These are phyloP conservation scores for Kazachstania psychrophila DNA, from an alignment of 805 yeast genomes.

Conservation along the genomic window DNA sequence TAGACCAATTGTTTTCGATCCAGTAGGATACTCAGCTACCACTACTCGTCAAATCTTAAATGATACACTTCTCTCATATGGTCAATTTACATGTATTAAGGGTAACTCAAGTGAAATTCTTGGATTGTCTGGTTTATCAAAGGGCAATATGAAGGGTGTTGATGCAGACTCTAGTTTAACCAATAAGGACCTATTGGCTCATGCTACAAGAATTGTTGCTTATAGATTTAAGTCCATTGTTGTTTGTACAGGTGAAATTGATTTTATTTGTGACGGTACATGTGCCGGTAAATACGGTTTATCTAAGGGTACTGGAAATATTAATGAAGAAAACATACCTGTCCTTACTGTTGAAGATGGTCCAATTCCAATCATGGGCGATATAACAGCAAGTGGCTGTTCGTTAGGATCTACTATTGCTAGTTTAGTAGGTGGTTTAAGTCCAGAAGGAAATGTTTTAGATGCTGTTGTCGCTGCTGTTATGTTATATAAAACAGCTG, in stretches of 20 bases:
- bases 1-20: conserved; percentile 70
- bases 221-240: conserved; percentile 46
- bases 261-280: conserved; percentile 42
- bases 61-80: conserved; percentile 42
- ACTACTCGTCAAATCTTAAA: conserved; percentile 43
- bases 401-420: conserved; percentile 68
- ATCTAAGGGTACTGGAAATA: conserved; percentile 12
- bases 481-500: conserved; percentile 50
- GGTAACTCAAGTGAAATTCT: conserved; percentile 80
- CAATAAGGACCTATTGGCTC: conserved; percentile 24
- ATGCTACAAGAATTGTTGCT: conserved; percentile 44
- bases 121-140: conserved; percentile 43
- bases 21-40: conserved; percentile 90
- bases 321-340: conserved; percentile 18
- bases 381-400: conserved; percentile 77
- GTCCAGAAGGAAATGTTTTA: conserved; percentile 29
- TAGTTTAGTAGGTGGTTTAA: conserved; percentile 41
- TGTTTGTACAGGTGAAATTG: conserved; percentile 59
- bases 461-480: conserved; percentile 49
- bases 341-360: conserved; percentile 37
- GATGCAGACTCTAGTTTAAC: conserved; percentile 36
- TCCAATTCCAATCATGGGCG: conserved; percentile 54
- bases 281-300: conserved; percentile 18
- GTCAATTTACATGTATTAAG: conserved; percentile 59
- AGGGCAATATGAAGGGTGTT: conserved; percentile 58